Evolutionary conservation across 805 yeast genomes (phyloP), one percentile per base, ranked within the genome.

Genomic region (Brettanomyces anomalus): DNA sequence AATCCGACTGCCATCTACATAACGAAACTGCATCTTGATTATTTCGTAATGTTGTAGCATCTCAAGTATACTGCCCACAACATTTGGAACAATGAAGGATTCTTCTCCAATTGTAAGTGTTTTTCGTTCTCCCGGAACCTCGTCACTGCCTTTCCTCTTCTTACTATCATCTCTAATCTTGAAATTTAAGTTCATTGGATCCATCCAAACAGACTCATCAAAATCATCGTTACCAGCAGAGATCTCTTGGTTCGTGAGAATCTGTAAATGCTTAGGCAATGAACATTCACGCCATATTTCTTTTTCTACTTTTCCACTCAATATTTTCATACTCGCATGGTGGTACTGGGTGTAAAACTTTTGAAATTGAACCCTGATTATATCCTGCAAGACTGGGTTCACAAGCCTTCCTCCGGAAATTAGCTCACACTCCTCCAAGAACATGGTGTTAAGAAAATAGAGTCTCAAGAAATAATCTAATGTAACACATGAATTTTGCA

Each of bases 221-320:
- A 57, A 48, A 14, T 50, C 55, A 20, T 54, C 57, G 10, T 67
- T 53, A 2, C 68, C 65, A n/a, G 76, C 60, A 13, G 68, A 66
- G 1, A 73, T 66, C 11, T 83, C 70, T 35, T 69, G 70, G 51
- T 76, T 76, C 4, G 78, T 72, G 13, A 62, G 53, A 3, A 43
- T 50, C 53, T 83, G 89, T 2, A 78, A 58, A 1, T 57, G 55
- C 1, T 63, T 55, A 0, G 75, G 56, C 8, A 79, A 74, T n/a
- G 75, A 73, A 16, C 72, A 75, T 42, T 89, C 95, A 45, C 75
- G 77, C 97, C 97, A 90, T 18, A 65, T 65, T 49, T 89, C 97
- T 38, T 66, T 65, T 40, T 84, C 89, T 43, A 85, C 66, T 15
- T 68, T 64, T 4, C 55, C 55, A 5, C 72, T 65, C 21, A 85